Conservation (phyloP, 2,329 filamentous ascomycete genomes). For the Madurella fahalii region DNA sequence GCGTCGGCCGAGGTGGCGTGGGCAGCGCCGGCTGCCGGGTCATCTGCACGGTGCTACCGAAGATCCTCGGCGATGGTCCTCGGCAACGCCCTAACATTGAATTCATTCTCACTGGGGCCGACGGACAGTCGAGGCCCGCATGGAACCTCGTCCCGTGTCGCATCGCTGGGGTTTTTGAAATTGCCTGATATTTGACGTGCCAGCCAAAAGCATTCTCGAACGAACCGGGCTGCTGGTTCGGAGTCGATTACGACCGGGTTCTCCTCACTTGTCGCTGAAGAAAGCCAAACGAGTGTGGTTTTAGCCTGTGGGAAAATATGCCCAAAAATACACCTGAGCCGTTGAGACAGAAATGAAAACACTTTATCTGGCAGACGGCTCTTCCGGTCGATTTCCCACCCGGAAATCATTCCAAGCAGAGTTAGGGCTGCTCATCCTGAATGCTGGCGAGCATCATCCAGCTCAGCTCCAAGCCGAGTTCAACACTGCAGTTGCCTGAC, state of each 20-base stretch:
- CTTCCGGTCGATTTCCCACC: background rate
- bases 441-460: too few species aligned
- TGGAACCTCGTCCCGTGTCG: background rate
- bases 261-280: background rate
- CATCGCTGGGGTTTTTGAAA: background rate
- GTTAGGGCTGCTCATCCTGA: too few species aligned
- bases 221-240: background rate
- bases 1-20: too few species aligned
- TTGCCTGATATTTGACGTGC: background rate
- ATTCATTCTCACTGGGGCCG: background rate
- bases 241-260: background rate
- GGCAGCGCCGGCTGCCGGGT: too few species aligned
- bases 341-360: background rate
- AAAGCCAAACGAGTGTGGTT: background rate
- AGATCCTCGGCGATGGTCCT: too few species aligned
- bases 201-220: background rate
- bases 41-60: too few species aligned
- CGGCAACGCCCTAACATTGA: too few species aligned
- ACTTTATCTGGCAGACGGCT: background rate
- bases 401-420: background rate
- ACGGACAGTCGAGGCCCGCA: conserved; percentile 6
- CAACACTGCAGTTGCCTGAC: too few species aligned
- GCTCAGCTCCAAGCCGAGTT: too few species aligned
- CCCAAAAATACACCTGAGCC: background rate
- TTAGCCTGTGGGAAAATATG: background rate